Evolutionary conservation across 345 rosid genomes (phyloP).

Genomic region (Arabidopsis thaliana): TAIR10.1 NC_003075.7:14613001-14613500

Average conservation of each 20-base stretch:
- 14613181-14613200: constrained; percentile 74
- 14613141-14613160: constrained; percentile 27
- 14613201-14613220: constrained; percentile 68
- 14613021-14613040: constrained; percentile 91
- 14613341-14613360: constrained; percentile 45
- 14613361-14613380: constrained; percentile 19
- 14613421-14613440: constrained; percentile 9
- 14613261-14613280: constrained; percentile 67
- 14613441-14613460: constrained; percentile 52
- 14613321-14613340: constrained; percentile 99
- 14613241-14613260: constrained; percentile 67
- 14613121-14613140: constrained; percentile 22
- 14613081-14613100: constrained; percentile 98
- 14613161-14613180: constrained; percentile 60
- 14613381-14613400: constrained; percentile 23
- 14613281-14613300: constrained; percentile 96
- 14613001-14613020: constrained; percentile 95
- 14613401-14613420: constrained; percentile 1
- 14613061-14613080: constrained; percentile 84
- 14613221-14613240: constrained; percentile 89
- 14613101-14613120: constrained; percentile 46
- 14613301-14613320: constrained; percentile 91
- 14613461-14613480: constrained; percentile 94
- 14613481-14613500: constrained; percentile 68
- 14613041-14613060: constrained; percentile 76